Base-by-base conservation (phyloP, 495 filamentous ascomycete species). In the Neurospora sp. region DNA sequence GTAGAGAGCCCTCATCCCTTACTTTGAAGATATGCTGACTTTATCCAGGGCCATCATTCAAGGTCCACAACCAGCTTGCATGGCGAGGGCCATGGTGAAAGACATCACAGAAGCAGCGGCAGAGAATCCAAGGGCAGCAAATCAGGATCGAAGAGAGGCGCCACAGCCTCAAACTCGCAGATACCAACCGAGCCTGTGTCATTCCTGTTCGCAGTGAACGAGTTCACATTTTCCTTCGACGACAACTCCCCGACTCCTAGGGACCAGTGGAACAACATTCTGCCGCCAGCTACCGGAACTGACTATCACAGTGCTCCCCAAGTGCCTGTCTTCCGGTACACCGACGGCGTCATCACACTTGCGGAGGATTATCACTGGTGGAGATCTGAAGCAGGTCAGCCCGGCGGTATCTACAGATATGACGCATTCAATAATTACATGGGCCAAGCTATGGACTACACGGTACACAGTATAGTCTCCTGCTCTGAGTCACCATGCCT, bases 201-300 rank as follows among this genome's bases (percentile, higher is more conserved):
- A 3, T 83, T 83, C 69, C 74, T 83, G 1, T 83, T 83, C 35
- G 71, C 81, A 1, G 77, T 83, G 22, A 83, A 81, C 68, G 39
- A 39, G 10, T 39, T 39, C 39, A 39, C 39, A 39, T 39, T 39
- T 39, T 39, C 39, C 39, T 39, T 39, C 53, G 68, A 71, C 22
- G 70, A 69, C 4, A 18, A n/a, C 1, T 68, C 37, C 18, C 69
- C 37, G 37, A 22, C 53, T 16, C 27, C 65, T 42, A 42, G 40
- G 14, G 40, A 42, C 40, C 40, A 42, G 40, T 42, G 40, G 40
- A 42, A 42, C 40, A 42, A 42, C 40, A 42, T 42, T 1, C 40
- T 42, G 12, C 40, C 40, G 40, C 40, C 40, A 18, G 40, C 1
- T 2, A 18, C 14, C 12, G 40, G 12, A 18, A 0, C 0, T 42